Percentiles rank a stretch among this genome's conserved stretches.
Evolutionary conservation across 2,329 filamentous ascomycete genomes (phyloP).

Genomic region (Alternaria consortialis): DNA sequence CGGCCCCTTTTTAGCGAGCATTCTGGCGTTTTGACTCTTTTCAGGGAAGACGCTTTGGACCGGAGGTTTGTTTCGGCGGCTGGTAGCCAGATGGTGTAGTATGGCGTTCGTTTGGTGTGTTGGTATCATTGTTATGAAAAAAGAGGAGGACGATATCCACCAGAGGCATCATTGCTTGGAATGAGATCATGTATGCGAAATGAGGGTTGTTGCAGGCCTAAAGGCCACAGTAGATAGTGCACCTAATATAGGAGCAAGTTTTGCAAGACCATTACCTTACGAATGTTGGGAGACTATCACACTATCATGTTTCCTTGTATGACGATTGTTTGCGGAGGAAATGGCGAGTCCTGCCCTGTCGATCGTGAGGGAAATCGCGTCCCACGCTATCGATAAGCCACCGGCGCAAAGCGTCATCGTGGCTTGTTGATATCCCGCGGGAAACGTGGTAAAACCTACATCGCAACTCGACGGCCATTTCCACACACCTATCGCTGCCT

Average conservation of each 20-base stretch:
- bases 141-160: constrained; percentile 31
- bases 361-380: not conserved
- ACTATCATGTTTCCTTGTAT: not conserved
- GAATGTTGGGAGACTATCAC: not conserved
- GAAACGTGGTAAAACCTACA: constrained; percentile 29
- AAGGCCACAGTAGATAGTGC: constrained; percentile 31
- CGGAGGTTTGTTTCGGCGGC: constrained; percentile 26
- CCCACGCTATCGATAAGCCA: constrained; percentile 24
- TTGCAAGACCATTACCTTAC: not conserved
- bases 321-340: not conserved
- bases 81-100: constrained; percentile 14
- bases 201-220: constrained; percentile 8
- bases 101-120: constrained; percentile 28
- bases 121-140: constrained; percentile 17
- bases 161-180: constrained; percentile 26
- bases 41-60: constrained; percentile 22
- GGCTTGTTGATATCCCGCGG: constrained; percentile 20
- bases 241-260: constrained; percentile 19
- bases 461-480: constrained; percentile 8
- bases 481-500: not conserved
- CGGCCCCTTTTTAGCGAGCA: constrained; percentile 42
- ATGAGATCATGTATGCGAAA: constrained; percentile 20
- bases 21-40: constrained; percentile 39
- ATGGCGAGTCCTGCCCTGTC: not conserved
- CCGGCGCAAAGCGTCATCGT: constrained; percentile 6